Evolutionary conservation across 2,329 filamentous ascomycete genomes (phyloP).

Genomic region (Botrytis medusae): DNA sequence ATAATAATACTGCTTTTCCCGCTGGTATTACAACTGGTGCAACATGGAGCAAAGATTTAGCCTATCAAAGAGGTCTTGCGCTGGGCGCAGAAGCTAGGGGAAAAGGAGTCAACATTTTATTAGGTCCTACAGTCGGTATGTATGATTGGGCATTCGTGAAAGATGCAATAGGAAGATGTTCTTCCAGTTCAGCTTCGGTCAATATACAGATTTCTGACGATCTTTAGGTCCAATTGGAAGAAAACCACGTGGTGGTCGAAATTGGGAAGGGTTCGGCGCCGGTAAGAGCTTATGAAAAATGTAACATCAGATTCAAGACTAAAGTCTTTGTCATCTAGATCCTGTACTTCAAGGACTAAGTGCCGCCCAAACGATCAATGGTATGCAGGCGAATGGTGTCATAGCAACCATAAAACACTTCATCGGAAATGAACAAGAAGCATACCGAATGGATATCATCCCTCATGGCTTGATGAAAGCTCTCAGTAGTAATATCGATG

Average conservation of each 20-base stretch:
- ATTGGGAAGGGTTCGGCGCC: slow-evolving; percentile 71
- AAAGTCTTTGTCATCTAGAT: slow-evolving; percentile 45
- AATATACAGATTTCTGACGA: neutral
- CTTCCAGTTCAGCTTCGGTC: neutral
- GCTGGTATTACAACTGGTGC: slow-evolving; percentile 75
- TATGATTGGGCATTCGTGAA: neutral
- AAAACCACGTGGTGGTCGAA: slow-evolving; percentile 70
- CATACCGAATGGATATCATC: slow-evolving; percentile 37
- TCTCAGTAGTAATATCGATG: slow-evolving; percentile 52
- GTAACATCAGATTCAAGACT: neutral
- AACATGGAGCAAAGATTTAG: slow-evolving; percentile 71
- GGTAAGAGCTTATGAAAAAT: slow-evolving; percentile 10
- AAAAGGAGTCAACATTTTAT: slow-evolving; percentile 69
- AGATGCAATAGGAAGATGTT: neutral
- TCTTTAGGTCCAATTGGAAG: slow-evolving; percentile 62
- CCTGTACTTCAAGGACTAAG: slow-evolving; percentile 60
- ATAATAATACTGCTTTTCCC: slow-evolving; percentile 75
- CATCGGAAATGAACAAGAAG: slow-evolving; percentile 49
- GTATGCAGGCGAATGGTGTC: slow-evolving; percentile 56
- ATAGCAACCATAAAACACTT: slow-evolving; percentile 59
- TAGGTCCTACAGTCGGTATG: slow-evolving; percentile 53
- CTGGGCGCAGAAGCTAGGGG: slow-evolving; percentile 70
- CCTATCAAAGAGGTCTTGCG: slow-evolving; percentile 66
- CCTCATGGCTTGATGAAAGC: slow-evolving; percentile 40
- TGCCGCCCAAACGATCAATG: slow-evolving; percentile 52